These are phyloP conservation scores for Salvia splendens DNA, from an alignment of 257 asterid species.

Conservation along the genomic window DNA sequence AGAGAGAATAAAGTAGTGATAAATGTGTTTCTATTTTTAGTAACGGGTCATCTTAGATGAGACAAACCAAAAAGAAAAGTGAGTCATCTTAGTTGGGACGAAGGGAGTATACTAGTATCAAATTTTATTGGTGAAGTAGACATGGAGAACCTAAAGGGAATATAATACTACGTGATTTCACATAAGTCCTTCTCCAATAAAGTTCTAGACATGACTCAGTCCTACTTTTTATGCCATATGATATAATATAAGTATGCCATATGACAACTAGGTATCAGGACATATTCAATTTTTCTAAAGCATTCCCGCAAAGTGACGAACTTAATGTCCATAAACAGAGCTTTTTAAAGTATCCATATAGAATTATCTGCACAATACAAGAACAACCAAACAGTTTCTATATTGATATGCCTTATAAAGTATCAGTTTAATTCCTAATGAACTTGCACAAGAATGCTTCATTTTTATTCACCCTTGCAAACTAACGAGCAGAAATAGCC, in stretches of 20 bases:
- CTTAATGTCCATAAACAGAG: background rate
- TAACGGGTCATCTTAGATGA: too few species aligned
- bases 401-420: background rate
- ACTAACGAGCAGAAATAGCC: slow-evolving; percentile 12
- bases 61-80: too few species aligned
- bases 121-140: slow-evolving; percentile 2
- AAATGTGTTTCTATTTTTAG: too few species aligned
- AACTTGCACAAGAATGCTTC: slow-evolving; percentile 9
- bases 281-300: background rate
- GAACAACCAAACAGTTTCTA: slow-evolving; percentile 11
- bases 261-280: slow-evolving; percentile 22
- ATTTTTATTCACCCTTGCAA: slow-evolving; percentile 5
- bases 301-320: background rate
- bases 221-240: background rate
- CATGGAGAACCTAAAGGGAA: background rate
- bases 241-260: background rate
- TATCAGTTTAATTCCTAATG: slow-evolving; percentile 1
- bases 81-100: too few species aligned
- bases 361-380: slow-evolving; percentile 8
- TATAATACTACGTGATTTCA: background rate
- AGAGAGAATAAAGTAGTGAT: too few species aligned
- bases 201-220: background rate
- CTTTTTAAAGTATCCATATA: slow-evolving; percentile 2
- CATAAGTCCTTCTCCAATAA: background rate
- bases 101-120: background rate